Base-by-base conservation (phyloP, 2,329 filamentous ascomycete species). In the Aspergillus vadensis region DNA sequence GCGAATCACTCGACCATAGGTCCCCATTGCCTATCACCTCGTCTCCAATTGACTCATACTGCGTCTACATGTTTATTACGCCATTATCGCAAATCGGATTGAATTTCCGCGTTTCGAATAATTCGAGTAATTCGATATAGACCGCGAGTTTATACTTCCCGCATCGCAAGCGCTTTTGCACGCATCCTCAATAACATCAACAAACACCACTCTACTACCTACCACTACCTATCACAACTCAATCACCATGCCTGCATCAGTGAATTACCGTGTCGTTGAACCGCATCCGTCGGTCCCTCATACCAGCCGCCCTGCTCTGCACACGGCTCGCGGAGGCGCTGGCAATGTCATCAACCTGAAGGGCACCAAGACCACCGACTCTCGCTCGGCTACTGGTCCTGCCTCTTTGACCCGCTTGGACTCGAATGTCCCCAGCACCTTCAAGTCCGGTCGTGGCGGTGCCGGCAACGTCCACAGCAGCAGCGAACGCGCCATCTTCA, bases 401-500 rank as follows among this genome's bases (percentile, higher is more conserved):
- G 81, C 85, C 12, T 83, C 84, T 0, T 75, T 80, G 65, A 75
- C 82, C 55, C 79, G 79, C 58, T 80, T 86, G 59, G 75, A 80
- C 65, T 77, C 76, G 36, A 80, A 79, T 56, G 55, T 73, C 61
- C 69, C 80, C 67, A 56, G 69, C 27, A 72, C 72, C 54, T 80
- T 76, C 73, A 76, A 68, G 30, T 76, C 79, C 38, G 83, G 84
- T 60, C 82, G 83, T 52, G 84, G 84, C 57, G 83, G 84, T 48
- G 82, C 81, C 15, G 84, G 84, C 64, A 86, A 86, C 70, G 76
- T 85, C 64, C 80, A 83, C 76, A 74, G 69, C 68, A 77, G 76
- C 70, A 76, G 74, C 62, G 83, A 88, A 67, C 80, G 84, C 43
- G 80, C 83, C 70, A 87, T 88, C 72, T 88, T 88, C 80, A 84